phyloP scores from a whole-genome alignment of 2,329 filamentous ascomycete species.

The Xylariaceae sp. region DNA sequence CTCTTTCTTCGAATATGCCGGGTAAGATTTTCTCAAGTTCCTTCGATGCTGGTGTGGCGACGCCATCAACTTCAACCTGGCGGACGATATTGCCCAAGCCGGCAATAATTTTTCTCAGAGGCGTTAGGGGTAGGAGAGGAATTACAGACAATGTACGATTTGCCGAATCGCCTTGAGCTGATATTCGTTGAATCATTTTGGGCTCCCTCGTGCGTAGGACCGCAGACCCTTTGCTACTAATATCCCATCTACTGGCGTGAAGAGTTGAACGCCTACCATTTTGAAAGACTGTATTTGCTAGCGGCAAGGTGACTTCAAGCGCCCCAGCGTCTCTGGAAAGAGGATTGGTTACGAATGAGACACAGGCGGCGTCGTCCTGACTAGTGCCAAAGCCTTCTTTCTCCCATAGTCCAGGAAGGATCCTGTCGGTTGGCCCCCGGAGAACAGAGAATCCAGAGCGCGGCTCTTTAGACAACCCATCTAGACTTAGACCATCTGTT shows the following conservation, averaged over 20 bases:
- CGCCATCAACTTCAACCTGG: slow-evolving; percentile 47
- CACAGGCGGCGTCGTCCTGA: slow-evolving; percentile 35
- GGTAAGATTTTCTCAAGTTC: slow-evolving; percentile 65
- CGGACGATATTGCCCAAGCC: slow-evolving; percentile 76
- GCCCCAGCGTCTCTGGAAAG: slow-evolving; percentile 17
- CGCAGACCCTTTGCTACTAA: slow-evolving; percentile 16
- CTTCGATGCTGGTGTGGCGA: slow-evolving; percentile 56
- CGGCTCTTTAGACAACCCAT: slow-evolving; percentile 28
- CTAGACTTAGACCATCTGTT: slow-evolving; percentile 48
- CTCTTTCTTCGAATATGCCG: slow-evolving; percentile 45
- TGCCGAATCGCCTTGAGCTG: slow-evolving; percentile 13
- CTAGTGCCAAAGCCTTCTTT: slow-evolving; percentile 26
- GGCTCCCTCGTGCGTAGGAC: slow-evolving; percentile 29
- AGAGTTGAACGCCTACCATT: slow-evolving; percentile 60
- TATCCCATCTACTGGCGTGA: slow-evolving; percentile 39
- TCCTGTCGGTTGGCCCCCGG: slow-evolving; percentile 35
- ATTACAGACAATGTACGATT: slow-evolving; percentile 21
- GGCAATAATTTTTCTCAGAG: slow-evolving; percentile 54
- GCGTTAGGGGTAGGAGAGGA: slow-evolving; percentile 58
- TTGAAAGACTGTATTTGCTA: slow-evolving; percentile 74
- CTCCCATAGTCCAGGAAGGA: slow-evolving; percentile 45
- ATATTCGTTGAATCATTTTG: slow-evolving; percentile 37
- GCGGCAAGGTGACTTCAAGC: slow-evolving; percentile 50
- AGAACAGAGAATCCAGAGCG: slow-evolving; percentile 47
- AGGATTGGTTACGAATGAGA: slow-evolving; percentile 38